Percentiles rank a stretch among this genome's conserved stretches.
These are phyloP conservation scores for Corchorus olitorius DNA, from an alignment of 345 rosid genomes.

Conservation along the genomic window DNA sequence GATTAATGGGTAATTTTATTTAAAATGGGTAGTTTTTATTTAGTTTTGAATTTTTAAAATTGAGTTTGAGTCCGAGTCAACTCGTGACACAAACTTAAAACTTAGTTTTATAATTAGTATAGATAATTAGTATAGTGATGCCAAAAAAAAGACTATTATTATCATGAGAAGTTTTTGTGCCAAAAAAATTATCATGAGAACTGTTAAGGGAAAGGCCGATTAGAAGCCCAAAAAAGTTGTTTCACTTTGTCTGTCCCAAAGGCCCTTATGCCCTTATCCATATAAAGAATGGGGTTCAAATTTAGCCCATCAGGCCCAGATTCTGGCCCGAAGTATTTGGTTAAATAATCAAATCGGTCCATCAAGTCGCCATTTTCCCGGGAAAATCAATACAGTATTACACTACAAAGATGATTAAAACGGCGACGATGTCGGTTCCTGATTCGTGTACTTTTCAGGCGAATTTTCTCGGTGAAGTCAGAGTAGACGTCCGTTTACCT, in stretches of 20 bases:
- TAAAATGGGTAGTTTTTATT: too few species aligned
- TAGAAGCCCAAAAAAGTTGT: neutral
- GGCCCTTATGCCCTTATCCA: neutral
- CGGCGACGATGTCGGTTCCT: neutral
- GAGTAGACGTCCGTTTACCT: neutral
- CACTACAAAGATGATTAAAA: neutral
- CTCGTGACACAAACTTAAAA: too few species aligned
- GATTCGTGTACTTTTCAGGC: slow-evolving; percentile 9
- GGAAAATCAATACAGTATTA: slow-evolving; percentile 13
- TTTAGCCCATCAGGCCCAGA: neutral
- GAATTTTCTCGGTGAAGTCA: slow-evolving; percentile 5
- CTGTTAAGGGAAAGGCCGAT: neutral
- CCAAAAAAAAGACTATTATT: too few species aligned
- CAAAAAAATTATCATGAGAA: too few species aligned
- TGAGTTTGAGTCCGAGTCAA: too few species aligned
- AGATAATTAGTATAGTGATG: too few species aligned
- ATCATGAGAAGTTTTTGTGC: too few species aligned
- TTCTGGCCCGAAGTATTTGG: neutral
- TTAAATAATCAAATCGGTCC: neutral
- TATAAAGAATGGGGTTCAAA: neutral
- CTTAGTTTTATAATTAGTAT: too few species aligned
- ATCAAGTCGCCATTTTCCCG: neutral
- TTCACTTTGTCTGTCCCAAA: too few species aligned
- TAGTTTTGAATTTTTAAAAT: too few species aligned
- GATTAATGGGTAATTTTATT: too few species aligned